phyloP scores from a whole-genome alignment of 345 rosid species.

The Gossypium rotundifolium region DNA sequence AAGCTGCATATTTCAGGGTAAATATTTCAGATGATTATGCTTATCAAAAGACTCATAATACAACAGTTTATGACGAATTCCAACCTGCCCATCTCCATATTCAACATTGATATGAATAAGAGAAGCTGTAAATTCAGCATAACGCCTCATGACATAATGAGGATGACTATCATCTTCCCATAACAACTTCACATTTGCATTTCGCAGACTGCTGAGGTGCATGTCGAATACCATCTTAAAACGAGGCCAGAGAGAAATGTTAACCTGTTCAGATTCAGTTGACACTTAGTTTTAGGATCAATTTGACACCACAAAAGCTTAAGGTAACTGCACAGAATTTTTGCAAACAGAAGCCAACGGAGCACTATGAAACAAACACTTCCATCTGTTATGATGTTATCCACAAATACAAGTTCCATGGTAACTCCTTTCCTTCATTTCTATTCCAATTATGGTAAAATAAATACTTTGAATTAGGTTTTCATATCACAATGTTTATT shows the following conservation, averaged over 20 bases:
- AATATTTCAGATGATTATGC: background rate
- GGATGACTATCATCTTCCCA: slow-evolving; percentile 99
- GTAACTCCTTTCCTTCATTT: background rate
- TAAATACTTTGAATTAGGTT: background rate
- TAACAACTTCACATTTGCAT: slow-evolving; percentile 77
- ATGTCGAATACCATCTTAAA: slow-evolving; percentile 93
- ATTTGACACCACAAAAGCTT: background rate
- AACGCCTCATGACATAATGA: slow-evolving; percentile 98
- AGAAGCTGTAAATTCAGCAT: slow-evolving; percentile 96
- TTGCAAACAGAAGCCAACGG: slow-evolving; percentile 1
- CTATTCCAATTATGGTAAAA: background rate
- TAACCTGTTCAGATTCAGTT: slow-evolving; percentile 57
- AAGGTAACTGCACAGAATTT: background rate
- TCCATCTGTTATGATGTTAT: background rate
- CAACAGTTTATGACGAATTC: slow-evolving; percentile 1
- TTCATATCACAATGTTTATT: background rate
- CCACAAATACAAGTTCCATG: background rate
- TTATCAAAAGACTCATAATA: background rate
- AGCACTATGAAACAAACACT: background rate
- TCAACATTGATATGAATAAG: slow-evolving; percentile 93
- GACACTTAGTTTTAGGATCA: slow-evolving; percentile 5
- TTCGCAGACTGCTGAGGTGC: slow-evolving; percentile 84
- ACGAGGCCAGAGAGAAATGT: slow-evolving; percentile 95
- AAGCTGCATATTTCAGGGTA: slow-evolving; percentile 53
- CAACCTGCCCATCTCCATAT: slow-evolving; percentile 96